Conservation (phyloP, 2,329 filamentous ascomycete species). For the Exophiala alcalophila region DNA sequence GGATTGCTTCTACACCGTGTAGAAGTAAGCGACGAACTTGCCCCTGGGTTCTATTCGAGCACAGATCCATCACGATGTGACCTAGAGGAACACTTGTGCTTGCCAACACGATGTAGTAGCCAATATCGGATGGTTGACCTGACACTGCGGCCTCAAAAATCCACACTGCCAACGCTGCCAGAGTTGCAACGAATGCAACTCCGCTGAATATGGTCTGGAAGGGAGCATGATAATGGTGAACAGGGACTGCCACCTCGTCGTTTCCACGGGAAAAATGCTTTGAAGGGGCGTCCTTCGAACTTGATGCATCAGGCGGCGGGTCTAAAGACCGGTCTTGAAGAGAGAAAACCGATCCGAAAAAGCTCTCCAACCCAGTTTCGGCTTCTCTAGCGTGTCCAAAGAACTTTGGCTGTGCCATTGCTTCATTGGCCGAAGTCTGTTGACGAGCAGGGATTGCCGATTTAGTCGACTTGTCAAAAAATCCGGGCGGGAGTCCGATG, state of each 20-base stretch:
- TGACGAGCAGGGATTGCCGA: constrained; percentile 38
- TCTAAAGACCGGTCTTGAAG: constrained; percentile 25
- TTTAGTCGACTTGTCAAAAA: constrained; percentile 37
- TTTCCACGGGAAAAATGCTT: too few relatives aligned
- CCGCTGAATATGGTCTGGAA: constrained; percentile 20
- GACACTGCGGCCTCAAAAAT: constrained; percentile 18
- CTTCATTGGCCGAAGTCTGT: constrained; percentile 27
- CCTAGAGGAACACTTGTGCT: constrained; percentile 19
- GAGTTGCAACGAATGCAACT: constrained; percentile 11
- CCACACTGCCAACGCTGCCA: constrained; percentile 19
- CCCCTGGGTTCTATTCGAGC: neutral
- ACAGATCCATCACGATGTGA: constrained; percentile 15
- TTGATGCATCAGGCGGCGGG: too few relatives aligned
- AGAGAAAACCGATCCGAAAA: constrained; percentile 47
- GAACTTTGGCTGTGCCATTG: constrained; percentile 47
- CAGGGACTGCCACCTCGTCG: too few relatives aligned
- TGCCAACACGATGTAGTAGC: constrained; percentile 17
- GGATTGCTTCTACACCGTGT: constrained; percentile 14
- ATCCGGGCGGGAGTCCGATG: constrained; percentile 34
- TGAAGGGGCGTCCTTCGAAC: too few relatives aligned
- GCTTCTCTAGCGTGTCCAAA: constrained; percentile 43
- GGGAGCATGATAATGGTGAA: too few relatives aligned
- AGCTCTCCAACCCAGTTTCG: constrained; percentile 46
- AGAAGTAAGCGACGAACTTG: constrained; percentile 12
- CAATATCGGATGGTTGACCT: constrained; percentile 10